Evolutionary conservation across 108 stramenopile species (phyloP), one percentile per base, ranked within the genome.

Genomic region (Skeletonema tropicum): DNA sequence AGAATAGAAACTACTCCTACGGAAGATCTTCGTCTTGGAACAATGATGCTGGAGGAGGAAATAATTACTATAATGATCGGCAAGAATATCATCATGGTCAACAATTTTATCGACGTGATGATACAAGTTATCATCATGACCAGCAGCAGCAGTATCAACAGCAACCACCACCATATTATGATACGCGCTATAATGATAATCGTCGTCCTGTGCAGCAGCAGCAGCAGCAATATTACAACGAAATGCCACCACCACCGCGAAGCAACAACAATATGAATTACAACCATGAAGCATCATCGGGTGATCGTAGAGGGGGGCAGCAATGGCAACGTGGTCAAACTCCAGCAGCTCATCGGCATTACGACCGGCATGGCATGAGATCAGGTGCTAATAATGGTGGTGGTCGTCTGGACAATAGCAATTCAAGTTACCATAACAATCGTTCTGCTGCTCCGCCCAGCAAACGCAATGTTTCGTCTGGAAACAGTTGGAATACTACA

Each of bases 241-340:
- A 38, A 38, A 9, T 9, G 36, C 36, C 36, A 38, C 36, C 36
- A 38, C 36, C 1, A 38, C n/a, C 26, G 26, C n/a, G 26, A 1
- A 2, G 26, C 26, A 29, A 29, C 26, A 12, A 39, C 38, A 39
- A 39, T 39, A 12, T 0, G 9, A 39, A 39, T 39, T 39, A 39
- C 38, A 39, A 10, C 2, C 1, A 39, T 39, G 11, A 39, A 12
- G 38, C 38, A 39, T 12, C 38, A 39, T 12, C 38, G 3, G 11
- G 3, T 39, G 38, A 39, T 39, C 10, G 11, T 2, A 29, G 59
- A 30, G 19, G 26, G 17, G 23, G 68, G 11, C 30, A 36, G 11
- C 30, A 36, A 63, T 63, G 68, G 68, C 60, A 62, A 70, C 60
- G 68, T 14, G 68, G 60, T 6, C 60, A 63, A 66, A 66, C 13